Base-by-base conservation (phyloP, 2,329 filamentous ascomycete genomes). In the Trichoderma hamatum region DNA sequence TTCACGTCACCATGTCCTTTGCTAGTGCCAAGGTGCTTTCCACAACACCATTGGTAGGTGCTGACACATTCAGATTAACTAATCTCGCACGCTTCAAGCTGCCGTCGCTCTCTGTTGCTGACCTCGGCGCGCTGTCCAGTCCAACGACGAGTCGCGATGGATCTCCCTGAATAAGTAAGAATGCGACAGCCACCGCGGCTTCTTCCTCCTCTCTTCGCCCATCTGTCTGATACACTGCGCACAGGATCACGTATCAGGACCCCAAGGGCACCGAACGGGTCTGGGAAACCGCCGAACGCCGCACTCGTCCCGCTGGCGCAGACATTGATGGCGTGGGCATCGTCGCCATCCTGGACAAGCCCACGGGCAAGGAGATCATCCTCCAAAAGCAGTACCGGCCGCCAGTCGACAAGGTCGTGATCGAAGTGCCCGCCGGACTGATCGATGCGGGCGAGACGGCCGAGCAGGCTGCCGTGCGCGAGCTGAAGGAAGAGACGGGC, bases 301-400 rank as follows among this genome's bases (percentile, higher is more conserved):
- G 84, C 34, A 93, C 90, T 0, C 86, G 90, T 3, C 89, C 90
- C 14, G 81, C 82, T 67, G 82, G 79, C 71, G 83, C 84, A 69
- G 86, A 87, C 39, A 89, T 93, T 65, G 91, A 94, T 74, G 90
- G 89, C 64, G 90, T 93, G 16, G 90, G 90, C 70, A 92, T 94
- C 69, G 84, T 92, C 19, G 91, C 90, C 52, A 86, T 93, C 71
- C 81, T 94, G 16, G 81, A 88, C 71, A 85, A 84, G 72, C 77
- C 83, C 10, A 79, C 80, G 0, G 85, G 85, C 80, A 74, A 82
- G 74, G 82, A 88, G 74, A 84, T 90, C 55, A 78, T 91, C 24
- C 83, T 91, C 1, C 88, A 91, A 77, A 90, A 89, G 77, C 89
- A 91, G 76, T 91, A 85, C 78, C 84, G 89, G 1, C 88, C 89